phyloP scores from a whole-genome alignment of 2,329 filamentous ascomycete species.

The Stylonectria norvegica region DNA sequence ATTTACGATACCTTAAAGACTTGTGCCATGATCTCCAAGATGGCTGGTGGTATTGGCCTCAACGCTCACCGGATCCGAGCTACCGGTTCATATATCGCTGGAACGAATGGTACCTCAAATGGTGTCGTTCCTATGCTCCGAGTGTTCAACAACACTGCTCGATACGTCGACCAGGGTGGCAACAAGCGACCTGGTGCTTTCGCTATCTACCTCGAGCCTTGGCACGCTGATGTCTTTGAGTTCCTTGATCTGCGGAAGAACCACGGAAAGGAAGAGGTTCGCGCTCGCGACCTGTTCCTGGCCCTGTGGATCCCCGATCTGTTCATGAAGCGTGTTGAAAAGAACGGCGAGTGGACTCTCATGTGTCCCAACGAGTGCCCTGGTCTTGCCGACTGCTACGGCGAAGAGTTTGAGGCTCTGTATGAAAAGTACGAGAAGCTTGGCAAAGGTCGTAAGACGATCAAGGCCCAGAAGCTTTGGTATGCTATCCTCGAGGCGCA shows the following conservation, averaged over 20 bases:
- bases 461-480: slow-evolving; percentile 99
- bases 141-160: slow-evolving; percentile 98
- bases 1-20: slow-evolving; percentile 99
- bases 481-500: slow-evolving; percentile 97
- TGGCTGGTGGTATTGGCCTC: slow-evolving; percentile 93
- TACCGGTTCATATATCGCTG: slow-evolving; percentile 95
- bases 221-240: slow-evolving; percentile 96
- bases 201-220: slow-evolving; percentile 97
- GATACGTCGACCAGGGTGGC: slow-evolving; percentile 97
- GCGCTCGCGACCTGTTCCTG: slow-evolving; percentile 95
- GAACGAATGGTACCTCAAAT: slow-evolving; percentile 97
- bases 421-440: slow-evolving; percentile 91
- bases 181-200: slow-evolving; percentile 99
- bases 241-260: slow-evolving; percentile 99
- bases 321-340: slow-evolving; percentile 99
- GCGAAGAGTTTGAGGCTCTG: slow-evolving; percentile 92
- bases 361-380: slow-evolving; percentile 98
- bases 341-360: slow-evolving; percentile 93
- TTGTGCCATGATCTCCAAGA: slow-evolving; percentile 99
- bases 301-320: slow-evolving; percentile 98
- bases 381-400: slow-evolving; percentile 92
- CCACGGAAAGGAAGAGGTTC: slow-evolving; percentile 97
- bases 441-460: slow-evolving; percentile 80
- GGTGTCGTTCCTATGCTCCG: slow-evolving; percentile 97
- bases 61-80: slow-evolving; percentile 96